Evolutionary conservation across 176 grass and related monocot genomes (phyloP), one percentile per base, ranked within the genome.

Genomic region (Themeda triandra): DNA sequence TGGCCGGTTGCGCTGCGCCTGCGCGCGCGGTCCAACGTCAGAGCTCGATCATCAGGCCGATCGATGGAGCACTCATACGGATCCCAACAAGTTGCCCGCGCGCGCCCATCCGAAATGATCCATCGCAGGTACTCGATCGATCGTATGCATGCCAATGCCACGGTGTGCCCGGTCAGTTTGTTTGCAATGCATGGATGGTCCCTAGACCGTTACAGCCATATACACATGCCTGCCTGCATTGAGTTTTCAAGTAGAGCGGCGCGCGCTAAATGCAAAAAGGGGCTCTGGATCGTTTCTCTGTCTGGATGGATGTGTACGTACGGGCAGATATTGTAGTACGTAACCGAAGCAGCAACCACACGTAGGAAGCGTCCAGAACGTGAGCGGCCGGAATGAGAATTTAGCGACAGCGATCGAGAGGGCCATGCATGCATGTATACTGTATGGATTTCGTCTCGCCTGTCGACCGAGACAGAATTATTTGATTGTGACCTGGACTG

Each of bases 131-230:
- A 28, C 17, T 21, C 51, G 19, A 54, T 59, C 17, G 17, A 17
- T 48, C 45, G 45, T 49, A 44, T 44, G 41, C 41, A 49, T 49
- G n/a, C n/a, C n/a, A n/a, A n/a, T n/a, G n/a, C n/a, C n/a, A n/a
- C n/a, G 46, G 15, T 49, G 46, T 49, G 46, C 18, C 42, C 14
- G 45, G 45, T 49, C 46, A 18, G 5, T 14, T 1, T 13, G 45
- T 48, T 4, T 35, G 33, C 33, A 35, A 35, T 49, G 46, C 46
- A 49, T 4, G 15, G 1, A 14, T 53, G 87, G 87, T 84, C 81
- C 81, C 81, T 18, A 58, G 68, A 74, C 87, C 68, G 75, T 88
- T 84, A 84, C 81, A 21, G 75, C 67, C 15, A 73, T n/a, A n/a
- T n/a, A n/a, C n/a, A n/a, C 44, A 3, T 14, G 40, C 40, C 40